Evolutionary conservation across 83 land plant genomes (phyloP).

Genomic region (Diphasiastrum complanatum): DNA sequence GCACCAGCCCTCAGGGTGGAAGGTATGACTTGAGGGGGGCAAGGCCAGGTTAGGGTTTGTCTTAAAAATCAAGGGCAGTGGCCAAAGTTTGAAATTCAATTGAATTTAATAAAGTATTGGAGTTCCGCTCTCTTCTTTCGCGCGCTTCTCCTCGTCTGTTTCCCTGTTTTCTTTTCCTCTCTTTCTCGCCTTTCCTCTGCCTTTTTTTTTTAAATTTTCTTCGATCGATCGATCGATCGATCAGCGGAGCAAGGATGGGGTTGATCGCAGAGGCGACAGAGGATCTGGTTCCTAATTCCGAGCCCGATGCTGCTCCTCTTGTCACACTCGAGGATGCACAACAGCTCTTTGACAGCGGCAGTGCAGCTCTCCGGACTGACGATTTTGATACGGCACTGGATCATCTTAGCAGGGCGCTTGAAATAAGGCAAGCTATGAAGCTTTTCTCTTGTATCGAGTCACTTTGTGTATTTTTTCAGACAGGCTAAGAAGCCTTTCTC

Average conservation of each 20-base stretch:
- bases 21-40: no score
- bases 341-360: conserved; percentile 22
- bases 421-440: conserved; percentile 23
- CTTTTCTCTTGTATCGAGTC: background rate
- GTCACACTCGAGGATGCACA: conserved; percentile 18
- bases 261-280: background rate
- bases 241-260: background rate
- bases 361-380: conserved; percentile 14
- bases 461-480: background rate
- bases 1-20: no score
- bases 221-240: background rate
- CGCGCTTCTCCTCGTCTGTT: conserved; percentile 1
- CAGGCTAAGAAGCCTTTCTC: no score
- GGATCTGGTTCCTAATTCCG: background rate
- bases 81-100: no score
- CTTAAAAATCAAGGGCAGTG: no score
- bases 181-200: background rate
- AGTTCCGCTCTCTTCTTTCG: background rate
- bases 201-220: background rate
- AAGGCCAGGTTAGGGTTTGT: no score
- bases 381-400: conserved; percentile 29
- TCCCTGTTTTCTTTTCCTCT: conserved; percentile 6
- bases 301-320: background rate
- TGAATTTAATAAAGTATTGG: no score
- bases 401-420: conserved; percentile 26